Conservation (phyloP, 495 filamentous ascomycete species). For the Hypoxylon perforatum region DNA sequence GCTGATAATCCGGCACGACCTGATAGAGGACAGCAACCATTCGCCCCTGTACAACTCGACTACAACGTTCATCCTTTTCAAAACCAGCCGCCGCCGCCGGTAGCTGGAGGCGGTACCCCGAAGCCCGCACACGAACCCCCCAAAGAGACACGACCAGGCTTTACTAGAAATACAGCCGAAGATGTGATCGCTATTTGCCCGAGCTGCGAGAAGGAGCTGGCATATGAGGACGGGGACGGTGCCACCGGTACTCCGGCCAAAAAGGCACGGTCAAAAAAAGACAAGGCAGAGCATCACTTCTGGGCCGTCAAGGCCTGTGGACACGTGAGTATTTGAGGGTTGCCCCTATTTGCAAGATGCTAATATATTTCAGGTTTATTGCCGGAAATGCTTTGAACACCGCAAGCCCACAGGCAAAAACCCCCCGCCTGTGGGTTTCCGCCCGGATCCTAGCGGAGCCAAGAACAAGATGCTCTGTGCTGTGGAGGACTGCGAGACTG, state of each 20-base stretch:
- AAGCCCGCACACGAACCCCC: slow-evolving; percentile 52
- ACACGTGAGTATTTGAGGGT: slow-evolving; percentile 50
- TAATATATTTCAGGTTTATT: slow-evolving; percentile 55
- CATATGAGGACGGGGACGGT: slow-evolving; percentile 54
- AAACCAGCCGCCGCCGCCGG: background rate
- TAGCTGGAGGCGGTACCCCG: slow-evolving; percentile 12
- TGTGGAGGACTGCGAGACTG: slow-evolving; percentile 55
- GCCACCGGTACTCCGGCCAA: slow-evolving; percentile 42
- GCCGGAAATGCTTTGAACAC: slow-evolving; percentile 56
- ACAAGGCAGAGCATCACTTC: slow-evolving; percentile 60
- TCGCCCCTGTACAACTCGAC: slow-evolving; percentile 32
- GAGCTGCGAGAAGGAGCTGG: slow-evolving; percentile 58
- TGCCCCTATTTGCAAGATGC: background rate
- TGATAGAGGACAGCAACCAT: slow-evolving; percentile 2
- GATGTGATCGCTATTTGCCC: slow-evolving; percentile 57
- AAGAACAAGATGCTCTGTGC: slow-evolving; percentile 52
- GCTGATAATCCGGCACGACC: slow-evolving; percentile 2
- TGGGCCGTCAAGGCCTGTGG: slow-evolving; percentile 63
- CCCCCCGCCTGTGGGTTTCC: slow-evolving; percentile 36
- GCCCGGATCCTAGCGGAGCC: slow-evolving; percentile 21
- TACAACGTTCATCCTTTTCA: slow-evolving; percentile 34
- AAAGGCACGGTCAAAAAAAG: slow-evolving; percentile 53
- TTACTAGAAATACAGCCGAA: slow-evolving; percentile 54
- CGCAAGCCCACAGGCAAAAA: slow-evolving; percentile 40
- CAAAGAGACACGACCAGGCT: slow-evolving; percentile 49